Base-by-base conservation (phyloP, 805 yeast genomes). In the Candida tammaniensis region DNA sequence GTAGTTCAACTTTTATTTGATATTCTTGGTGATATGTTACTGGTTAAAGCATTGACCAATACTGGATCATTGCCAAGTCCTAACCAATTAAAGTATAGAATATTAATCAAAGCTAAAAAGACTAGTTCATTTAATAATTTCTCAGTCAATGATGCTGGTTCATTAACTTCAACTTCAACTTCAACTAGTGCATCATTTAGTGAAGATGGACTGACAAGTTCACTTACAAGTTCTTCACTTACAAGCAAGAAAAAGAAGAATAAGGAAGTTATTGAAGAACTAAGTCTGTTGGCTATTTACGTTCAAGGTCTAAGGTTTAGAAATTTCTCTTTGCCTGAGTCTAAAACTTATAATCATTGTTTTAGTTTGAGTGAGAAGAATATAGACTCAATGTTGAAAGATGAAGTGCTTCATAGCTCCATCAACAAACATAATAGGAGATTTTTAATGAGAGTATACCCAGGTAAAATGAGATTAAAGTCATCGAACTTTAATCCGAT, bases 401-500 rank as follows among this genome's bases (percentile, higher is more conserved):
- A 86, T 43, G 59, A 69, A 1, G 69, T 61, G 2, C 80, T 79
- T 40, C 49, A 58, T 3, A 61, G 65, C 3, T 72, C 88, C 3
- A 49, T 89, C 4, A 69, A 74, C 43, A 84, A 85, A 51, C 98
- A 93, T 55, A 91, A 93, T 55, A 61, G 80, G 40, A 68, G 70
- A 31, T 86, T 70, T 50, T 53, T 91, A 34, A 80, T 86, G 82
- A 69, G 99, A 33, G 76, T 88, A 0, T 93, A 93, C 52, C 99
- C 99, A 0, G 80, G 94, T 1, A 80, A 79, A 6, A 73, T 80
- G 37, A 62, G 97, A 25, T 71, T 85, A 43, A 80, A 70, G 33
- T 87, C 96, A 1, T 71, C 85, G 3, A 93, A 93, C 51, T 89
- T 86, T 52, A 74, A 73, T 27, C 98, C 98, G 0, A 58, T 86